These are phyloP conservation scores for Aspergillus proliferans DNA, from an alignment of 2,329 filamentous ascomycete genomes.

Conservation along the genomic window DNA sequence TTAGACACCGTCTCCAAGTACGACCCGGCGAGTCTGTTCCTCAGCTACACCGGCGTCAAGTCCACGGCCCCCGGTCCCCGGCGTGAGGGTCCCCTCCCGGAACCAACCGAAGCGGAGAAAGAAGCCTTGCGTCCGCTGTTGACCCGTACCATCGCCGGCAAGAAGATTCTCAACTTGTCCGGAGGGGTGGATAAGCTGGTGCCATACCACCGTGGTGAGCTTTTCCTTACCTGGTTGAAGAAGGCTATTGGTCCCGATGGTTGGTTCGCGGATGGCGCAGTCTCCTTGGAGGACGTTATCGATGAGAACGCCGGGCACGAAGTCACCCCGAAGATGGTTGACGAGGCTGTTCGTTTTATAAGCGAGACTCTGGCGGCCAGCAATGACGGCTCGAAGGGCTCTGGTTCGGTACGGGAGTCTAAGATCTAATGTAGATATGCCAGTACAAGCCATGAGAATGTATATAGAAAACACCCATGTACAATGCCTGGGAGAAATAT, in stretches of 20 bases:
- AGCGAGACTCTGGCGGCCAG: slow-evolving; percentile 32
- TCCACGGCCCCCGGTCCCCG: slow-evolving; percentile 14
- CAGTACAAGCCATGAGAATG: not conserved
- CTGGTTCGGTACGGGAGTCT: slow-evolving; percentile 29
- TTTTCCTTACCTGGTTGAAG: slow-evolving; percentile 54
- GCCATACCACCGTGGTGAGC: slow-evolving; percentile 51
- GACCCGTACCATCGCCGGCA: slow-evolving; percentile 40
- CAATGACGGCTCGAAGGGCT: slow-evolving; percentile 13
- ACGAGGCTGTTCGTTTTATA: slow-evolving; percentile 51
- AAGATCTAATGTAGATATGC: slow-evolving; percentile 22
- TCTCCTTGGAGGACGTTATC: slow-evolving; percentile 52
- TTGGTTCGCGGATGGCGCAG: slow-evolving; percentile 46
- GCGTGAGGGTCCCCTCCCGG: slow-evolving; percentile 27
- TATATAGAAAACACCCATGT: not conserved
- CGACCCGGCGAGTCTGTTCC: slow-evolving; percentile 71
- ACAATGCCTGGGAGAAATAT: not conserved
- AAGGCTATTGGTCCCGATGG: slow-evolving; percentile 32
- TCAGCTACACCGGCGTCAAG: slow-evolving; percentile 43
- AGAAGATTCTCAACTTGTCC: slow-evolving; percentile 48
- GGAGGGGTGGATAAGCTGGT: slow-evolving; percentile 56
- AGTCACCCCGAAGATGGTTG: slow-evolving; percentile 51
- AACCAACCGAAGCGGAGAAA: slow-evolving; percentile 40
- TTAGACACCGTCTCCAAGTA: slow-evolving; percentile 56
- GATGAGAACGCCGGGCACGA: slow-evolving; percentile 55
- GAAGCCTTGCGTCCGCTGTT: slow-evolving; percentile 39